A percentile compares a stretch with the other conserved stretches of the same genome.
Evolutionary conservation across 441 rosid species (phyloP).

Genomic region (Theobroma grandiflorum): DNA sequence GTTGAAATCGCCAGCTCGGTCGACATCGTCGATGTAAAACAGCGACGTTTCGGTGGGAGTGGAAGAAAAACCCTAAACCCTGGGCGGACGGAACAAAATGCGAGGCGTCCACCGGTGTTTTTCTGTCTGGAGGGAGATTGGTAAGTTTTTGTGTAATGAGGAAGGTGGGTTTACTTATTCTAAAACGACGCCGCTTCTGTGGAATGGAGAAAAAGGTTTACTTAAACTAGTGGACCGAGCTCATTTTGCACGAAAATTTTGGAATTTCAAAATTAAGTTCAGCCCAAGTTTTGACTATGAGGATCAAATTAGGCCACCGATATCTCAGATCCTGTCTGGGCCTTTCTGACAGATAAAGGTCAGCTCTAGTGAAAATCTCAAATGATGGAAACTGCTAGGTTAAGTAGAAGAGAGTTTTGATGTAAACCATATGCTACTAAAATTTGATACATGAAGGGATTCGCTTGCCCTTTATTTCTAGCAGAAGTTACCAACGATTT

Average conservation of each 20-base stretch:
- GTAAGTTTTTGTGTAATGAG: not conserved
- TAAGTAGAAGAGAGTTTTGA: too few relatives aligned
- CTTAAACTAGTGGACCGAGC: not conserved
- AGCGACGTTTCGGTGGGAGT: not conserved
- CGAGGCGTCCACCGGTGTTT: not conserved
- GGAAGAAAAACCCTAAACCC: not conserved
- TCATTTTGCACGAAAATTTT: not conserved
- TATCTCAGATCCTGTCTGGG: too few relatives aligned
- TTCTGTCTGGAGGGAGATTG: not conserved
- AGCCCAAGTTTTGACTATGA: not conserved
- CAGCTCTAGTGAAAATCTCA: too few relatives aligned
- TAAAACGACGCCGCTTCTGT: not conserved
- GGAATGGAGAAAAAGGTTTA: not conserved
- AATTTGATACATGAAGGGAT: too few relatives aligned
- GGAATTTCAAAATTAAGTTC: not conserved
- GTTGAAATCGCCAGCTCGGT: constrained; percentile 37
- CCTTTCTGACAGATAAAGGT: too few relatives aligned
- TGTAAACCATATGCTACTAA: too few relatives aligned
- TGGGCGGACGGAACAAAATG: not conserved
- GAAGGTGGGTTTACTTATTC: not conserved
- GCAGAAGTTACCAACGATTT: too few relatives aligned
- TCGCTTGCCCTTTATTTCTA: too few relatives aligned
- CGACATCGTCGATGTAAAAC: constrained; percentile 34
- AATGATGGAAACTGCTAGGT: too few relatives aligned
- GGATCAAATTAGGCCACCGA: not conserved